Evolutionary conservation across 371 early-diverging fungal genomes (phyloP), one percentile per base, ranked within the genome.

Genomic region (Mortierella sp.): DNA sequence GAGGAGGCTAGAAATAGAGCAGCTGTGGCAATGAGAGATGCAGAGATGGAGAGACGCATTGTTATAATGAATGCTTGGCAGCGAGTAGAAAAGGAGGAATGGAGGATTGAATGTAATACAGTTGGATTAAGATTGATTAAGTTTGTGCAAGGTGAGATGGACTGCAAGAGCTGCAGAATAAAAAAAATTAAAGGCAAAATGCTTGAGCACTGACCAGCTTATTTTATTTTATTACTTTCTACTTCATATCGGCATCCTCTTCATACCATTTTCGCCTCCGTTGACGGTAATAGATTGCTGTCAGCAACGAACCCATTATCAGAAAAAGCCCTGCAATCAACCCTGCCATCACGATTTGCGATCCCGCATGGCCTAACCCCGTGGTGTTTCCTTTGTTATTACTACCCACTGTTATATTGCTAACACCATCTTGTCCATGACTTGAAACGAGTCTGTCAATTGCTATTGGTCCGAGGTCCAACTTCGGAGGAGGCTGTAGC

Each of bases 21-120:
- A 14, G 35, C 37, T 26, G 39, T 59, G 20, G 45, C 49, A 26
- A 69, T 40, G 30, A 69, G 51, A 11, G 62, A 37, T 59, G 66
- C 49, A 30, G 75, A 49, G 40, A 43, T 37, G 62, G 67, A 58
- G 51, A 68, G 28, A 47, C 47, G 68, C 74, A 73, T 73, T 54
- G 24, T 60, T 47, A 16, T 39, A n/a, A 43, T 63, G 18, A 20
- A 45, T 9, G 57, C 24, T n/a, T n/a, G n/a, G n/a, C n/a, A 18
- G 3, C 26, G 39, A 39, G 18, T 39, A 39, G 39, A 39, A 39
- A 39, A 39, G 39, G 39, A 40, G 43, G 43, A 11, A 14, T 40
- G 9, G 43, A 14, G 43, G 30, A 30, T 30, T 30, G 30, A 30
- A 30, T 30, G 30, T 30, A 30, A 30, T 40, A 9, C 43, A 40